A percentile compares a stretch with the other conserved stretches of the same genome.
Evolutionary conservation across 148 eudicot species (phyloP).

Genomic region (Fallopia convolvulus): DNA sequence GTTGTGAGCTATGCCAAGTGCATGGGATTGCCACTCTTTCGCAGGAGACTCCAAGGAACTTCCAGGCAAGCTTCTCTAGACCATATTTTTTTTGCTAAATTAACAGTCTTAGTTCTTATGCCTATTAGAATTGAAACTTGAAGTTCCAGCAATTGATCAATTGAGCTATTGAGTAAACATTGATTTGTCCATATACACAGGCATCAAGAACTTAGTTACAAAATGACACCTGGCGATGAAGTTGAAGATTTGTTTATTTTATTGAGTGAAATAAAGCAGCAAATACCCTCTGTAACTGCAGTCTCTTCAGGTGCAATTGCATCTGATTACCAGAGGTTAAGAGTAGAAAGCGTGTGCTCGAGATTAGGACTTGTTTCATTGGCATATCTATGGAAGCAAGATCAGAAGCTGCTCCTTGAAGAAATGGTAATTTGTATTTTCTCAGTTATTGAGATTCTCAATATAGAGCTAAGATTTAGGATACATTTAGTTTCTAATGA

Average conservation of each 20-base stretch:
- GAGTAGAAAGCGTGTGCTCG: slow-evolving; percentile 94
- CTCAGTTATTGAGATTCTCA: neutral
- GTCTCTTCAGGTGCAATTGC: slow-evolving; percentile 99
- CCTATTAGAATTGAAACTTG: neutral
- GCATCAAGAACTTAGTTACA: slow-evolving; percentile 77
- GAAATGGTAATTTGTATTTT: slow-evolving; percentile 53
- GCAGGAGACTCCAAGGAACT: slow-evolving; percentile 86
- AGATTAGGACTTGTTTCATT: slow-evolving; percentile 91
- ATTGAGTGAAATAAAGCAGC: slow-evolving; percentile 68
- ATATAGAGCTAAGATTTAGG: neutral
- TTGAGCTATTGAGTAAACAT: neutral
- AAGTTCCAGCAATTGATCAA: neutral
- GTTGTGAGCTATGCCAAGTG: slow-evolving; percentile 84
- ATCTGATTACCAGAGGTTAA: slow-evolving; percentile 87
- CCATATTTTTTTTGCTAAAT: slow-evolving; percentile 17
- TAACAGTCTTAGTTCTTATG: neutral
- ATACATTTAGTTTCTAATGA: slow-evolving; percentile 6
- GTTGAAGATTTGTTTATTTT: slow-evolving; percentile 87
- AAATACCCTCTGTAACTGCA: slow-evolving; percentile 66
- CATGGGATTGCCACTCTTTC: slow-evolving; percentile 90
- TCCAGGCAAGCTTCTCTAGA: slow-evolving; percentile 73
- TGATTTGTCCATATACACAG: slow-evolving; percentile 25
- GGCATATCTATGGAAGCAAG: slow-evolving; percentile 94
- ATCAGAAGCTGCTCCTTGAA: slow-evolving; percentile 74
- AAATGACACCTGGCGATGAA: slow-evolving; percentile 89